These are phyloP conservation scores for Podaxis mareebaensis DNA, from an alignment of 768 basidiomycete species.

Conservation along the genomic window DNA sequence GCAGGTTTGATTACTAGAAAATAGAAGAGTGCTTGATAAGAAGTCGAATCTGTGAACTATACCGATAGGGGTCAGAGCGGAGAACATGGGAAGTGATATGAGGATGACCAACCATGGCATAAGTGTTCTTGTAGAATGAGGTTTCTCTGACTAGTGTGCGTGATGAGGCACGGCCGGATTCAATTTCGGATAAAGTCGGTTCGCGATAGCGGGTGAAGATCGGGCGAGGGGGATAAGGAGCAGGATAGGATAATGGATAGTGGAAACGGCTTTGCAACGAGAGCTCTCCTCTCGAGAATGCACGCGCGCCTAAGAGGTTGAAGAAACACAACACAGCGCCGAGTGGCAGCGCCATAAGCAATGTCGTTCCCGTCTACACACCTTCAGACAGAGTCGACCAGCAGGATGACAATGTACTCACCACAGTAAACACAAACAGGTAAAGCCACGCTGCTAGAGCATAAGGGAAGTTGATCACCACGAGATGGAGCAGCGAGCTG, in stretches of 20 bases:
- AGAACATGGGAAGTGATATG: not conserved
- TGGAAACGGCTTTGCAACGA: slow-evolving; percentile 72
- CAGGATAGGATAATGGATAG: slow-evolving; percentile 59
- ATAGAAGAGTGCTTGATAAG: slow-evolving; percentile 86
- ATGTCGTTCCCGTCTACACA: slow-evolving; percentile 69
- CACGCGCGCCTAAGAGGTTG: slow-evolving; percentile 71
- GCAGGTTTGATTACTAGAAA: slow-evolving; percentile 86
- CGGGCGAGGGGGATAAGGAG: slow-evolving; percentile 67
- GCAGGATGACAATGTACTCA: slow-evolving; percentile 35
- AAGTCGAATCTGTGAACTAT: slow-evolving; percentile 79
- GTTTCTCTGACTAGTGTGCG: slow-evolving; percentile 47
- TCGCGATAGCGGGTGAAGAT: slow-evolving; percentile 70
- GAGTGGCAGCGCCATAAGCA: slow-evolving; percentile 76
- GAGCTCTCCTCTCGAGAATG: slow-evolving; percentile 74
- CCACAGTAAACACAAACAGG: slow-evolving; percentile 79
- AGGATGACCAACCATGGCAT: slow-evolving; percentile 66
- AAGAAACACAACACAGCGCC: slow-evolving; percentile 79
- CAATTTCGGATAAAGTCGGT: slow-evolving; percentile 48
- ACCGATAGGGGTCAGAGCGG: not conserved
- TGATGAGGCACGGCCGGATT: slow-evolving; percentile 35
- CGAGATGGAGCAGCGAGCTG: slow-evolving; percentile 64
- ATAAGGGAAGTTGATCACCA: slow-evolving; percentile 77
- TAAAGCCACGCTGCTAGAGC: slow-evolving; percentile 79
- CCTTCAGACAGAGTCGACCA: not conserved
- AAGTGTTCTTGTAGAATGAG: slow-evolving; percentile 81